Base-by-base conservation (phyloP, 2,329 filamentous ascomycete species). In the Penicillium sp. region DNA sequence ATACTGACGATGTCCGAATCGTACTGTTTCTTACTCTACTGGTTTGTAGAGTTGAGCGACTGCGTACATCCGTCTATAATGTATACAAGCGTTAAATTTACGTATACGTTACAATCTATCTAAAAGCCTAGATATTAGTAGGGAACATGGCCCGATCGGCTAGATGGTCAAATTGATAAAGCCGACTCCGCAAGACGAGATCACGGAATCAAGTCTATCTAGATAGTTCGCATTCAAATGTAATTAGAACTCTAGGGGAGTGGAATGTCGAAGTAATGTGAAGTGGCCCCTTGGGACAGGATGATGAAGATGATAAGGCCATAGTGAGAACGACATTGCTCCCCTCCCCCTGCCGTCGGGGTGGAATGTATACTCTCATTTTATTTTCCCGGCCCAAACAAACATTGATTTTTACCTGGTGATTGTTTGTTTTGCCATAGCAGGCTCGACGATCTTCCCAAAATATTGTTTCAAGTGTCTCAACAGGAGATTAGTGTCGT, bases 211-310 rank as follows among this genome's bases (percentile, higher is more conserved):
- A 28, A 40, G 23, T 24, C 12, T 27, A 39, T 10, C 20, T 23
- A 23, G 7, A 23, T 15, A 33, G 23, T 31, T 20, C 42, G 20
- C 35, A 50, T 46, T 42, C 31, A 32, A 31, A 50, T 47, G 52
- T 45, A 42, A 35, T 18, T 12, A 44, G 44, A 49, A 49, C 35
- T 52, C 38, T 43, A 55, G 53, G 53, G 52, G 44, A 52, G 13
- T 29, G 47, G 53, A 55, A 55, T 55, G 50, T 40, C 32, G 23
- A 50, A 13, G 52, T 47, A 46, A 54, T 54, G 52, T 48, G 51
- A 32, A 28, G 24, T 44, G 45, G 15, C 44, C 45, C 49, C 42
- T 47, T 43, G 33, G 12, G 12, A 15, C 8, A 15, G 12, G 3
- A 10, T 4, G 31, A 42, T 31, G 4, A 43, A 20, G 15, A 3